Base-by-base conservation (phyloP, 2,329 filamentous ascomycete species). In the Davidsoniella australis region DNA sequence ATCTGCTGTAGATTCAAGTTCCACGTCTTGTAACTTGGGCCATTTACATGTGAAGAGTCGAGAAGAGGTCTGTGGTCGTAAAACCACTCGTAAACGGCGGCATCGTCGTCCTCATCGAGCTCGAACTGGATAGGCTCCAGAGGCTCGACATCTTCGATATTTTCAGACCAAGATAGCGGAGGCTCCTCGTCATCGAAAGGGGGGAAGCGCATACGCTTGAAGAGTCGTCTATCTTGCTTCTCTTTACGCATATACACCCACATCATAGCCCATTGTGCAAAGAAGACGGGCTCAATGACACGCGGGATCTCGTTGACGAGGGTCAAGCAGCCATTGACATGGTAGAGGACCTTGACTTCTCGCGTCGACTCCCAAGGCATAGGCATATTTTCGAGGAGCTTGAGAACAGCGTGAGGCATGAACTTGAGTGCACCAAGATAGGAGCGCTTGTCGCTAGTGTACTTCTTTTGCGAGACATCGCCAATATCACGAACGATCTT, bases 191-290 rank as follows among this genome's bases (percentile, higher is more conserved):
- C 93, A 57, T 98, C 91, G 57, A 98, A 98, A 0, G 93, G 93
- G 16, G 91, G 91, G 59, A 98, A 98, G 57, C 93, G 80, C 91
- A 98, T 98, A 56, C 91, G 80, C 71, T 98, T 98, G 73, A 98
- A 98, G 58, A 96, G 78, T 61, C 89, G 72, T 64, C 91, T 73
- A 60, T 98, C 91, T 61, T 87, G 91, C 72, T 98, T 98, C 63
- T 98, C 91, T 58, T 93, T 83, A 58, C 91, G 80, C 91, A 98
- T 98, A 41, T 84, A 86, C 23, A 94, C 81, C 91, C 91, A 98
- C 91, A 98, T 98, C 49, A 89, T 94, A 10, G 91, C 91, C 91
- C 91, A 98, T 64, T 98, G 91, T 51, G 91, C 91, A 62, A 95
- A 88, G 65, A 94, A 98, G 3, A 98, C 85, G 0, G 91, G 91